Conservation (phyloP, 805 yeast species). For the Candida arabinofermentans region DNA sequence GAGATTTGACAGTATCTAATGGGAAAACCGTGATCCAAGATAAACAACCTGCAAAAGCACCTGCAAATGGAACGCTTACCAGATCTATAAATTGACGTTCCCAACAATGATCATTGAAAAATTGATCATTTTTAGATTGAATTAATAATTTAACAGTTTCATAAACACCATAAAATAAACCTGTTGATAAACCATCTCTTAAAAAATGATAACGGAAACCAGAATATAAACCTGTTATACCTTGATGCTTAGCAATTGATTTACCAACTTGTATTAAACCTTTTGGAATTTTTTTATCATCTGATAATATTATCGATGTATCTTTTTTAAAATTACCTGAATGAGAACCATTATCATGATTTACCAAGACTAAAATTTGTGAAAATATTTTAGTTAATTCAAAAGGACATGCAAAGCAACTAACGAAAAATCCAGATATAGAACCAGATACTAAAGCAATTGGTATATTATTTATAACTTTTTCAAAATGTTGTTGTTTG, state of each 20-base stretch:
- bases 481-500: conserved; percentile 10
- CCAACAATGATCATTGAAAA: conserved; percentile 7
- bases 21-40: conserved; percentile 79
- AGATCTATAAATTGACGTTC: conserved; percentile 31
- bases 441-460: conserved; percentile 53
- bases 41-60: conserved; percentile 74
- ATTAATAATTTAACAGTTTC: conserved; percentile 58
- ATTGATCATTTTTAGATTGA: conserved; percentile 30
- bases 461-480: conserved; percentile 38
- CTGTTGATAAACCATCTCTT: conserved; percentile 70
- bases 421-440: conserved; percentile 60
- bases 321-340: conserved; percentile 4
- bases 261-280: conserved; percentile 40
- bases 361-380: conserved; percentile 56
- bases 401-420: conserved; percentile 74
- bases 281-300: conserved; percentile 28
- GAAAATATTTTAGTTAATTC: conserved; percentile 81
- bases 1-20: conserved; percentile 73
- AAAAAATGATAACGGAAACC: conserved; percentile 66
- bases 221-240: conserved; percentile 62
- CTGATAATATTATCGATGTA: background rate
- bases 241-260: conserved; percentile 55
- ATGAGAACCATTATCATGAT: conserved; percentile 22
- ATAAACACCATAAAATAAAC: conserved; percentile 68
- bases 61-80: conserved; percentile 57